Evolutionary conservation across 768 basidiomycete genomes (phyloP).

Genomic region (Leccinum truebloodii): DNA sequence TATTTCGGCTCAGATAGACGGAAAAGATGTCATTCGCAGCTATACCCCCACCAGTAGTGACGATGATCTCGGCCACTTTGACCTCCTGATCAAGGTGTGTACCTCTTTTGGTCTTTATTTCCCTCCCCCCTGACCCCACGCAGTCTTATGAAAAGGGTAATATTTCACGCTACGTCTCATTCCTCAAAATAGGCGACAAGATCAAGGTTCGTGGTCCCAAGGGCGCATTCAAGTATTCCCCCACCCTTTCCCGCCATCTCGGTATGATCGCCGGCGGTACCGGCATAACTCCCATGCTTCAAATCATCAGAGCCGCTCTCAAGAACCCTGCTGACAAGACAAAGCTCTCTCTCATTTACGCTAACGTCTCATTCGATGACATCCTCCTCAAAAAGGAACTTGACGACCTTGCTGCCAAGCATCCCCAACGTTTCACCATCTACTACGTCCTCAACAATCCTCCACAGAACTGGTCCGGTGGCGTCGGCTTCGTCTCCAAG

Average conservation of each 20-base stretch:
- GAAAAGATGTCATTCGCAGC: constrained; percentile 86
- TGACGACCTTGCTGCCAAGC: constrained; percentile 67
- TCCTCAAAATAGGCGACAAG: constrained; percentile 84
- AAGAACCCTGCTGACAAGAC: constrained; percentile 88
- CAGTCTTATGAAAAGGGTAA: constrained; percentile 97
- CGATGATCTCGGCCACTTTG: constrained; percentile 91
- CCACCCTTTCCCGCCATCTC: constrained; percentile 71
- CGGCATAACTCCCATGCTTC: constrained; percentile 98
- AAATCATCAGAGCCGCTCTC: constrained; percentile 93
- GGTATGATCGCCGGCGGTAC: constrained; percentile 99
- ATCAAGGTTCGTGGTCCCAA: constrained; percentile 95
- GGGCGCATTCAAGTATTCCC: constrained; percentile 87
- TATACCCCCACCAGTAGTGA: constrained; percentile 97
- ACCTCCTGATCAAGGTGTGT: constrained; percentile 92
- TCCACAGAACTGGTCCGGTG: constrained; percentile 82
- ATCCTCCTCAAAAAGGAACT: constrained; percentile 90
- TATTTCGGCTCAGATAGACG: constrained; percentile 85
- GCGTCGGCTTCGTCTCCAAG: constrained; percentile 90
- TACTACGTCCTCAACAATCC: constrained; percentile 96
- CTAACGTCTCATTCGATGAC: constrained; percentile 91
- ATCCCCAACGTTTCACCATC: constrained; percentile 72
- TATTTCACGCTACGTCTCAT: constrained; percentile 83
- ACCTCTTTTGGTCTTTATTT: neutral
- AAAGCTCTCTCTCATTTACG: constrained; percentile 86
- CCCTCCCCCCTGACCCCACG: neutral